Base-by-base conservation (phyloP, 495 filamentous ascomycete species). In the Penicillium flavigenum region DNA sequence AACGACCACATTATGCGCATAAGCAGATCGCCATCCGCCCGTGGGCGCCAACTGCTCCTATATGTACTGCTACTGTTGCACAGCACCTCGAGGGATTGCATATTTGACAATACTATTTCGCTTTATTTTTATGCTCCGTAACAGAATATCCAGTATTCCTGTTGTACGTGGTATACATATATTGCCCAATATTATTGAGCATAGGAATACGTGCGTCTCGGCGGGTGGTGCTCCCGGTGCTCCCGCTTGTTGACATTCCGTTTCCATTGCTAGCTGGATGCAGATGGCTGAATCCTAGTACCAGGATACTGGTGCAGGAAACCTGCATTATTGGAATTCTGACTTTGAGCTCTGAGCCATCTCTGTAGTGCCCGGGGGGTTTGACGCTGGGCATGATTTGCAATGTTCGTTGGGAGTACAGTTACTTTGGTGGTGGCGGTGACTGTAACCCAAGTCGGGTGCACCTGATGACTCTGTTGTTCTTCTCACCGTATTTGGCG, bases 291-390 rank as follows among this genome's bases (percentile, higher is more conserved):
- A 43, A 48, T 20, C 57, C 57, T 57, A 41, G 31, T 57, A 57
- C 49, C 60, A 49, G 56, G 63, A 44, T 47, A 54, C 41, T 3
- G 26, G 19, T 57, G 53, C 56, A 53, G 51, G 36, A 55, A 27
- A 36, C 59, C 19, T 61, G 62, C 62, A 64, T 61, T 46, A 38
- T 39, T 55, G 43, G n/a, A 22, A 38, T 32, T 51, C 22, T 45
- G 51, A 42, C 47, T 45, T 56, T n/a, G 14, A 19, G 22, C 44
- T 26, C 51, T n/a, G 14, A 19, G 22, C 44, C 27, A 38, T 31
- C 8, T 47, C 26, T 4, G 24, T 27, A 9, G 1, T 47, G 26
- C 36, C 34, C 5, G 9, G 27, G 12, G 27, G 2, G 5, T 0
- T 47, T 31, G 29, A 16, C 24, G 9, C 43, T 32, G 46, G n/a